These are phyloP conservation scores for Cruciata laevipes DNA, from an alignment of 257 asterid genomes.

Conservation along the genomic window DNA sequence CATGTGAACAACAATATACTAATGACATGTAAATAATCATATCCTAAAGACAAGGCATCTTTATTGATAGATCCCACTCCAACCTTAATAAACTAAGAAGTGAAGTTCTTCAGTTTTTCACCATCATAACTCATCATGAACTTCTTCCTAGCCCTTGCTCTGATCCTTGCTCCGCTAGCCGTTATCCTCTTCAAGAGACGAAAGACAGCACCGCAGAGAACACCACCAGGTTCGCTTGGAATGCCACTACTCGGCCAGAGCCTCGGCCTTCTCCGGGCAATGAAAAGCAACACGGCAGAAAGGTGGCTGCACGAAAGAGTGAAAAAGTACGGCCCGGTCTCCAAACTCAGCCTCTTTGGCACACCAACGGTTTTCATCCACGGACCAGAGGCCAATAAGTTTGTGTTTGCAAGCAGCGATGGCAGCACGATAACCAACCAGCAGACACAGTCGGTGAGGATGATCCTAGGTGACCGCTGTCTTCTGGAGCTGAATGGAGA, in stretches of 20 bases:
- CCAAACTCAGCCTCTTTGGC: constrained; percentile 68
- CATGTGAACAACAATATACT: not conserved
- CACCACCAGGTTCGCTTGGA: constrained; percentile 71
- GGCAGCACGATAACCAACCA: constrained; percentile 35
- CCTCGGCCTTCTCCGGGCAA: constrained; percentile 51
- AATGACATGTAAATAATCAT: not conserved
- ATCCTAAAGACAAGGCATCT: not conserved
- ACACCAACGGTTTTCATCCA: constrained; percentile 54
- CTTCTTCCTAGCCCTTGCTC: constrained; percentile 17
- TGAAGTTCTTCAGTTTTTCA: not conserved
- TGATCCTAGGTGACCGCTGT: constrained; percentile 51
- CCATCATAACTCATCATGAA: constrained; percentile 12
- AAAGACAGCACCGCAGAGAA: constrained; percentile 12
- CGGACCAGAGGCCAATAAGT: constrained; percentile 77
- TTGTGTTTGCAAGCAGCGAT: constrained; percentile 45
- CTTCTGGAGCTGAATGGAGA: constrained; percentile 55
- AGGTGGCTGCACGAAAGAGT: constrained; percentile 51
- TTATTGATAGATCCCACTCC: not conserved
- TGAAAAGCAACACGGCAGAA: constrained; percentile 65
- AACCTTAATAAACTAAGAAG: not conserved
- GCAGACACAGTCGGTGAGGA: constrained; percentile 48
- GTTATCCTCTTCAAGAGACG: constrained; percentile 17
- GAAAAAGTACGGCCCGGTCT: constrained; percentile 44
- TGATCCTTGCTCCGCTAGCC: constrained; percentile 32
- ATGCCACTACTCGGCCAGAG: constrained; percentile 63